Evolutionary conservation across 148 eudicot species (phyloP), one percentile per base, ranked within the genome.

Genomic region (Heliosperma pusillum): DNA sequence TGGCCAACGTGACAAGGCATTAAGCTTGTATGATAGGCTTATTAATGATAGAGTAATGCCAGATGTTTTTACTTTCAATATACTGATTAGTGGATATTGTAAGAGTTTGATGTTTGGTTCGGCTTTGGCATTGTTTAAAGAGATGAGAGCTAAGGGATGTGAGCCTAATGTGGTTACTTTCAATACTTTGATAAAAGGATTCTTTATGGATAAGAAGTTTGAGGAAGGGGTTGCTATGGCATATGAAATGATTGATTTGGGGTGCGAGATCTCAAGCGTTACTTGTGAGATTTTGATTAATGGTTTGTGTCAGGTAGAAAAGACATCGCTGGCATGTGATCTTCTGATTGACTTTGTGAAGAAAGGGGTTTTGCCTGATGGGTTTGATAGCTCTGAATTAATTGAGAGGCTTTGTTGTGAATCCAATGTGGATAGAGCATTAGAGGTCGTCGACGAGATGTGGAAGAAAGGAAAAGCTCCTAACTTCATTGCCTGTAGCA

Each of bases 151-250:
- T 3, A 87, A 80, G 75, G 91, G 89, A 1, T 87, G 93, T 78
- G 81, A 80, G 47, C 98, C 98, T 20, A 91, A 89, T 86, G 98
- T 91, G 71, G 87, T 94, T 70, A 94, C 88, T 76, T 90, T 94
- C 75, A 94, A 91, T 82, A 94, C 96, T 73, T 83, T 94, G 86
- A 90, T 94, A 45, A 85, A 76, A 77, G 96, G 97, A 3, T 91
- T 90, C 67, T 89, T 91, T 45, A 82, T 84, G 82, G 91, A 84
- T 69, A 81, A 80, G 71, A 87, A 89, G 66, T 82, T 85, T 56
- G 90, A 91, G 62, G 90, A 90, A 79, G 98, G 90, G 6, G 77
- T 94, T 26, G 79, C 84, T 24, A 86, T 91, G 93, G 97, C 92
- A 11, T 86, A 86, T 75, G 93, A 91, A 83, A 94, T 94, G 98